A percentile compares a stretch with the other conserved stretches of the same genome.
These are phyloP conservation scores for Fusarium redolens DNA, from an alignment of 2,329 filamentous ascomycete species.

Conservation along the genomic window DNA sequence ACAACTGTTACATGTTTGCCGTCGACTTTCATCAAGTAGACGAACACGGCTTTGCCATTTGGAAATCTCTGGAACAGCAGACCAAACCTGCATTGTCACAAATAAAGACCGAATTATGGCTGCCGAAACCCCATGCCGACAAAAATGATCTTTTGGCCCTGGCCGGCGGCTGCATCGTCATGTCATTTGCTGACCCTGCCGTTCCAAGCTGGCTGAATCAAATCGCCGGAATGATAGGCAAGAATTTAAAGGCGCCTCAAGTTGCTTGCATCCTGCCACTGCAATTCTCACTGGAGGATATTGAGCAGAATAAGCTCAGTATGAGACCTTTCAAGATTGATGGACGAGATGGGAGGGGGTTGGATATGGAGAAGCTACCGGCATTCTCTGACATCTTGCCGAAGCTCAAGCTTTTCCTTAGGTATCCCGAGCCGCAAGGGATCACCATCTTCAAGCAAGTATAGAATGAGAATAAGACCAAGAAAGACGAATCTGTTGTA, in stretches of 20 bases:
- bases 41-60: background rate
- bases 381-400: constrained; percentile 1
- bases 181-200: background rate
- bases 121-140: background rate
- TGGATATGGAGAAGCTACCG: background rate
- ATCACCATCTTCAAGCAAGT: background rate
- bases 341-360: background rate
- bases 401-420: background rate
- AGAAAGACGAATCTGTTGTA: too few relatives aligned
- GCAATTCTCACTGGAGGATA: background rate
- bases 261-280: constrained; percentile 13
- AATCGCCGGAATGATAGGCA: background rate
- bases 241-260: background rate
- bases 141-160: background rate
- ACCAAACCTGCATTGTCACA: background rate
- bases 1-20: background rate
- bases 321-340: background rate
- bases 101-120: constrained; percentile 9
- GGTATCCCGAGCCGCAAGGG: background rate
- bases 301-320: background rate
- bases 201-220: background rate
- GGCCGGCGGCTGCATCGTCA: background rate
- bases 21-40: background rate
- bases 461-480: background rate
- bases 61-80: background rate